phyloP scores from a whole-genome alignment of 257 asterid genomes.

The Nicotiana paniculata region DNA sequence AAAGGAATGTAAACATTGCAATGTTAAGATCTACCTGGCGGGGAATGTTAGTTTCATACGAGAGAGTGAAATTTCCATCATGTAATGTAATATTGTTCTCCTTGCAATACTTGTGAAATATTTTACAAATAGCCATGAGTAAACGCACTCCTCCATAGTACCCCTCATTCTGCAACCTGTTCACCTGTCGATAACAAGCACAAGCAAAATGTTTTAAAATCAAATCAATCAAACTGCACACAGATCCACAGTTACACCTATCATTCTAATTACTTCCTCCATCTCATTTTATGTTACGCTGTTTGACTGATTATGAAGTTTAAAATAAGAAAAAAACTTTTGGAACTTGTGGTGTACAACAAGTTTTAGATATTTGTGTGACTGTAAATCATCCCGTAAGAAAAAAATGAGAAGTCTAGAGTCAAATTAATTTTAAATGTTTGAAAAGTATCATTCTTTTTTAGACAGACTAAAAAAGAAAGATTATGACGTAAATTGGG shows the following conservation, averaged over 20 bases:
- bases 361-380: too few species aligned
- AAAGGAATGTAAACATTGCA: neutral
- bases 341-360: too few species aligned
- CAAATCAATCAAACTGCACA: neutral
- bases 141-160: slow-evolving; percentile 94
- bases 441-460: too few species aligned
- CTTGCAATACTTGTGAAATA: slow-evolving; percentile 56
- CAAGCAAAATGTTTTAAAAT: neutral
- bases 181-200: slow-evolving; percentile 43
- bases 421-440: too few species aligned
- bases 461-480: too few species aligned
- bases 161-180: slow-evolving; percentile 71
- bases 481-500: too few species aligned
- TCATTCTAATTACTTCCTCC: neutral
- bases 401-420: too few species aligned
- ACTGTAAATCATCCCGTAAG: too few species aligned
- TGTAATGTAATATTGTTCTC: slow-evolving; percentile 47
- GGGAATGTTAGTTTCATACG: slow-evolving; percentile 87
- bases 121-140: slow-evolving; percentile 77
- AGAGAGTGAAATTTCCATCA: slow-evolving; percentile 50
- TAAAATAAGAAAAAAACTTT: too few species aligned
- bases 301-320: too few species aligned
- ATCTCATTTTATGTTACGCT: too few species aligned
- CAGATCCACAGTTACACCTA: neutral
- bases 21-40: slow-evolving; percentile 56